A percentile compares a stretch with the other conserved stretches of the same genome.
Conservation (phyloP, 2,329 filamentous ascomycete species). For the Pseudocercospora macadamiae region DNA sequence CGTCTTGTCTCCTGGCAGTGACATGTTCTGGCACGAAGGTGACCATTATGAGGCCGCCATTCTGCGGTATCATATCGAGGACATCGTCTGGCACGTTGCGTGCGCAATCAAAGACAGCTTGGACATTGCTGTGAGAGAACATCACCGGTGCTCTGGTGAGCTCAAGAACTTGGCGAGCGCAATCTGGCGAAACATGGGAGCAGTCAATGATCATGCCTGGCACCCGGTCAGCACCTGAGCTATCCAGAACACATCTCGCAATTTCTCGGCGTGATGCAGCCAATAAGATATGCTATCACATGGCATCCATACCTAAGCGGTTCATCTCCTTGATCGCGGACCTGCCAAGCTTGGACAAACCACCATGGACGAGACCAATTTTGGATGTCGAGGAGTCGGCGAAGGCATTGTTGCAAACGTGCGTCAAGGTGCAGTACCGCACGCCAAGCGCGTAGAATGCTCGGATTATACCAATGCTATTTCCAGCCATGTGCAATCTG, state of each 20-base stretch:
- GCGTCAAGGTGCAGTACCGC: constrained; percentile 37
- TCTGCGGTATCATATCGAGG: constrained; percentile 40
- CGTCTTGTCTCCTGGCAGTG: constrained; percentile 35
- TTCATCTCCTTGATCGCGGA: constrained; percentile 43
- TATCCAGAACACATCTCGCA: too few relatives aligned
- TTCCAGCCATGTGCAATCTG: constrained; percentile 32
- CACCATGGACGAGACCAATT: constrained; percentile 21
- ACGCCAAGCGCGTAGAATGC: constrained; percentile 43
- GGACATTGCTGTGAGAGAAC: constrained; percentile 29
- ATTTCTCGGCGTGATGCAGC: too few relatives aligned
- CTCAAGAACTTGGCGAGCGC: constrained; percentile 28
- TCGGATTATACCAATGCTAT: constrained; percentile 40
- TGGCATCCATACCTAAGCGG: constrained; percentile 38
- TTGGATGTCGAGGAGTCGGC: constrained; percentile 24
- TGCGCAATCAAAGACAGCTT: constrained; percentile 35
- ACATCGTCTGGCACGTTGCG: constrained; percentile 50
- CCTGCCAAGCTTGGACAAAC: constrained; percentile 31
- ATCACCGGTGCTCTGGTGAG: constrained; percentile 29
- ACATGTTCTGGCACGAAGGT: constrained; percentile 44
- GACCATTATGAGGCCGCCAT: constrained; percentile 47
- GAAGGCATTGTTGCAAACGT: constrained; percentile 30
- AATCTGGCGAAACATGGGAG: constrained; percentile 23
- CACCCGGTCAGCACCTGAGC: constrained; percentile 5
- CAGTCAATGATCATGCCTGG: constrained; percentile 28
- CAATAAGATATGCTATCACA: neutral